These are phyloP conservation scores for Epichloe hybrida DNA, from an alignment of 2,329 filamentous ascomycete genomes.

Conservation along the genomic window DNA sequence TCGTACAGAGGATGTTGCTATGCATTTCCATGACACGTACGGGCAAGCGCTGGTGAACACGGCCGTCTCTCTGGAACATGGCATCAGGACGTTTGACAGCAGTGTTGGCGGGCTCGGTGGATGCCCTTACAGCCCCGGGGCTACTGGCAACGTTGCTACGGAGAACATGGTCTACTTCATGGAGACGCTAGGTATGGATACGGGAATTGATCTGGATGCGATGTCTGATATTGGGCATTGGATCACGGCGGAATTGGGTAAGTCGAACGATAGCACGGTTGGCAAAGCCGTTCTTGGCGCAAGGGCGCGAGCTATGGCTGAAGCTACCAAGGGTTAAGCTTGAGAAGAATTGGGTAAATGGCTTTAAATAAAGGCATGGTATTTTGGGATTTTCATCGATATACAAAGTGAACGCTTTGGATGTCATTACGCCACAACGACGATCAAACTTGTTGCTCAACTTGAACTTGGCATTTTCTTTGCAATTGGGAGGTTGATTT, in stretches of 20 bases:
- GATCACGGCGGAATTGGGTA: slow-evolving; percentile 53
- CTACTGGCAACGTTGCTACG: slow-evolving; percentile 74
- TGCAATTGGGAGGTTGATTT: no score
- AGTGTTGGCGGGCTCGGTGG: slow-evolving; percentile 72
- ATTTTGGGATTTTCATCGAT: no score
- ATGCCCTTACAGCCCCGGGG: slow-evolving; percentile 74
- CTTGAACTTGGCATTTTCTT: no score
- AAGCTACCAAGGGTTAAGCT: slow-evolving; percentile 12
- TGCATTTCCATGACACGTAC: slow-evolving; percentile 86
- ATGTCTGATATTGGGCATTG: slow-evolving; percentile 57
- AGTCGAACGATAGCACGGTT: slow-evolving; percentile 51
- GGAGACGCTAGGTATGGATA: slow-evolving; percentile 60
- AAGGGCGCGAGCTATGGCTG: slow-evolving; percentile 18
- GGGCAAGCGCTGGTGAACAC: slow-evolving; percentile 76
- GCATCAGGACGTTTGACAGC: slow-evolving; percentile 65
- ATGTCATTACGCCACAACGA: no score
- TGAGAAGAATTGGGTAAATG: not conserved
- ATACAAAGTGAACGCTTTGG: no score
- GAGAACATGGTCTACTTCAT: slow-evolving; percentile 74
- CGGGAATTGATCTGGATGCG: slow-evolving; percentile 56
- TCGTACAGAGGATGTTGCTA: slow-evolving; percentile 55
- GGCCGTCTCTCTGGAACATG: slow-evolving; percentile 62
- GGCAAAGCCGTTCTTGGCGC: slow-evolving; percentile 49
- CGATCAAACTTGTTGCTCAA: no score
- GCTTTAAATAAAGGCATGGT: not conserved